Percentiles rank a stretch among this genome's conserved stretches.
Evolutionary conservation across 768 basidiomycete species (phyloP).

Genomic region (Tricholoma flavovirens): DNA sequence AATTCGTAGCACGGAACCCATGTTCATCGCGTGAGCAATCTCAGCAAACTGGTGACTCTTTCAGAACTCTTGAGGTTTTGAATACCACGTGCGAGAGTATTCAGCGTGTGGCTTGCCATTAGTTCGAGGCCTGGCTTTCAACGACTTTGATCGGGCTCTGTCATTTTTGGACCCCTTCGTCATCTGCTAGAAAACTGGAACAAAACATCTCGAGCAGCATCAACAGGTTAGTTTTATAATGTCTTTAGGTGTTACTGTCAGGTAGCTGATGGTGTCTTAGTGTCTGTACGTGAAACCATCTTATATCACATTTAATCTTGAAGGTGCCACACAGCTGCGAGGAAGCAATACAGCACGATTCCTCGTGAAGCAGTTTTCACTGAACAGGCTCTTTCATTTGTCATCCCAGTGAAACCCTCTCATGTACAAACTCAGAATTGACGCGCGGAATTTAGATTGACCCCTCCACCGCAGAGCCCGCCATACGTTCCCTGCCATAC

Average conservation of each 20-base stretch:
- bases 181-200: neutral
- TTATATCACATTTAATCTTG: neutral
- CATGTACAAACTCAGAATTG: neutral
- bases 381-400: too few species aligned
- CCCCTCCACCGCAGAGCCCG: neutral
- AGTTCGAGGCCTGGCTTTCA: neutral
- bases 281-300: neutral
- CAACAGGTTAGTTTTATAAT: neutral
- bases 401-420: neutral
- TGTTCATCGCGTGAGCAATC: neutral
- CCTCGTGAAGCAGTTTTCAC: neutral
- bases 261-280: neutral
- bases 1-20: slow-evolving; percentile 19
- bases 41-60: neutral
- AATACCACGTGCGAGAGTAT: neutral
- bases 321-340: too few species aligned
- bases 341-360: neutral
- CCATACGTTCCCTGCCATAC: neutral
- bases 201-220: neutral
- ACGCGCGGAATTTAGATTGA: neutral
- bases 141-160: neutral
- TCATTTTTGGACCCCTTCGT: too few species aligned
- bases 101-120: neutral
- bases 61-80: neutral
- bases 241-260: neutral